These are phyloP conservation scores for Corchorus capsularis DNA, from an alignment of 345 rosid genomes.

Conservation along the genomic window DNA sequence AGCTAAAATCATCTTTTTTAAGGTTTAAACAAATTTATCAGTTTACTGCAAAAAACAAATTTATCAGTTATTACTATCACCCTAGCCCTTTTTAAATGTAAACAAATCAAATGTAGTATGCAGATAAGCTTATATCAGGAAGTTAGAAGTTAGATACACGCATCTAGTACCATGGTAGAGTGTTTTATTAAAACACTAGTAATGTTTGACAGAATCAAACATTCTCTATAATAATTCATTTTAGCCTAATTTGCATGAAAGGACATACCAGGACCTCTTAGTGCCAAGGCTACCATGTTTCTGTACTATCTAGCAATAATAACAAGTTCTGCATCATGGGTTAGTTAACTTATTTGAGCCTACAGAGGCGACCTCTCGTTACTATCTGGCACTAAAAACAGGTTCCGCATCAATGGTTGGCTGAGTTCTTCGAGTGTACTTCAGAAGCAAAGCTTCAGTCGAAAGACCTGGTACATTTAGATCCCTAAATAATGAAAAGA, in stretches of 20 bases:
- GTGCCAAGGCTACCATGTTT: neutral
- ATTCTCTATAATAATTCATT: neutral
- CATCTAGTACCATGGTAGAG: neutral
- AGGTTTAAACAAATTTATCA: too few relatives aligned
- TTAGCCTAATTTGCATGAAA: neutral
- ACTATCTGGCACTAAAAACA: constrained; percentile 69
- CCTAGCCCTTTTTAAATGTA: too few relatives aligned
- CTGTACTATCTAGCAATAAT: constrained; percentile 62
- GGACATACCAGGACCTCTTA: neutral
- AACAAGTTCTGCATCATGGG: constrained; percentile 63
- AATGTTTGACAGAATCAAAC: neutral
- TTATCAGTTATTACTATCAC: too few relatives aligned
- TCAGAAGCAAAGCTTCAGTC: constrained; percentile 79
- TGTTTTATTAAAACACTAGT: neutral
- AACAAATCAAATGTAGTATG: too few relatives aligned
- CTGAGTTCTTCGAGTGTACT: constrained; percentile 80
- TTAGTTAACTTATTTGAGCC: constrained; percentile 73
- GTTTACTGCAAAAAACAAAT: too few relatives aligned
- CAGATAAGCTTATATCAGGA: too few relatives aligned
- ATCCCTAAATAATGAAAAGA: constrained; percentile 56
- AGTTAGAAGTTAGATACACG: too few relatives aligned
- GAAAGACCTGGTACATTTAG: constrained; percentile 81
- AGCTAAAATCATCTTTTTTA: too few relatives aligned
- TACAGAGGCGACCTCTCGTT: constrained; percentile 29
- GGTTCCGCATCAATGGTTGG: constrained; percentile 68